These are phyloP conservation scores for Cryphonectria parasitica DNA, from an alignment of 2,329 filamentous ascomycete species.

Conservation along the genomic window DNA sequence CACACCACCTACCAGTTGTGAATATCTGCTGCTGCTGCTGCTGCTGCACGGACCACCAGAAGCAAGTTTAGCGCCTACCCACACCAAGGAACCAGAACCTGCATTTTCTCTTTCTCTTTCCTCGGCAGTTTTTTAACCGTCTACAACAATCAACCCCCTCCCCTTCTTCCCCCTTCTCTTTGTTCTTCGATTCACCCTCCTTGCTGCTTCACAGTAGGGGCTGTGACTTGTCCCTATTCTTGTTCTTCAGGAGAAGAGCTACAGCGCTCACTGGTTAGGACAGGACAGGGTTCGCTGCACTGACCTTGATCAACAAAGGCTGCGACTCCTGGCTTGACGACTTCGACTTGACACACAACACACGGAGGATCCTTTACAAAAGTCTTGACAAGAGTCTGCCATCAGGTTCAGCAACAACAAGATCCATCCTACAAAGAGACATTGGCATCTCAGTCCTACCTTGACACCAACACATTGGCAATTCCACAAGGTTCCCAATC, in stretches of 20 bases:
- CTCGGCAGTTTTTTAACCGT: not conserved
- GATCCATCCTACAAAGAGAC: not conserved
- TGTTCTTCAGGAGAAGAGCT: not conserved
- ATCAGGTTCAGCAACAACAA: not conserved
- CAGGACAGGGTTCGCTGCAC: not conserved
- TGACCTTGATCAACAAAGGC: not conserved
- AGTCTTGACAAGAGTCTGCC: not conserved
- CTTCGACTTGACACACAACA: not conserved
- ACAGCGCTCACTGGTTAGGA: not conserved
- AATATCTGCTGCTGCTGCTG: not conserved
- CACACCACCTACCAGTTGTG: not conserved
- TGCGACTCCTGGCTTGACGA: not conserved
- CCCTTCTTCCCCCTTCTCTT: constrained; percentile 1
- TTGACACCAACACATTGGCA: not conserved
- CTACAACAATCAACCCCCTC: not conserved
- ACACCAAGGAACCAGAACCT: not conserved
- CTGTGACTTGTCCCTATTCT: constrained; percentile 3
- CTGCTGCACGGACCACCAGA: not conserved
- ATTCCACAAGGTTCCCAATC: not conserved
- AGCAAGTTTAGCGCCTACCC: not conserved
- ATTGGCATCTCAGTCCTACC: too few relatives aligned
- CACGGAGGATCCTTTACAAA: not conserved
- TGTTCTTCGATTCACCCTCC: not conserved
- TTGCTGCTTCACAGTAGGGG: not conserved
- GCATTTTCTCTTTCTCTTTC: not conserved